Evolutionary conservation across 495 filamentous ascomycete genomes (phyloP).

Genomic region (Apodospora peruviana): DNA sequence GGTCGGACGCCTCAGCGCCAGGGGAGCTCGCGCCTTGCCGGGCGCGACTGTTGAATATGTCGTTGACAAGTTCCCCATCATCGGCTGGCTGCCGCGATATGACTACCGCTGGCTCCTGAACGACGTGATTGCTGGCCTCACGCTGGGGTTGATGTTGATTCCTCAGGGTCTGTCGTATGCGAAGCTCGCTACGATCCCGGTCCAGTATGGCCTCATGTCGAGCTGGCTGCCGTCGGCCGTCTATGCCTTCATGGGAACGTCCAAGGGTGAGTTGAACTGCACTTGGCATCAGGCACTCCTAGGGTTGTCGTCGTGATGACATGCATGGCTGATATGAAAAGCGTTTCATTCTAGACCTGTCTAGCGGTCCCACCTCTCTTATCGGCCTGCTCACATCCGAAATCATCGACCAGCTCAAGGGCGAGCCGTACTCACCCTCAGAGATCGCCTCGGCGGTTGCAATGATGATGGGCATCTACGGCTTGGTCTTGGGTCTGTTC

Average conservation of each 20-base stretch:
- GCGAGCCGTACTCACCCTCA: constrained; percentile 29
- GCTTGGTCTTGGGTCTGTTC: constrained; percentile 43
- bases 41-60: constrained; percentile 38
- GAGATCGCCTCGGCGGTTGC: constrained; percentile 46
- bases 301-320: too few species aligned
- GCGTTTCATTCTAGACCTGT: constrained; percentile 30
- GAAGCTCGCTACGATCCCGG: constrained; percentile 47
- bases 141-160: constrained; percentile 46
- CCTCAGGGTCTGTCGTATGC: constrained; percentile 48
- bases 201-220: constrained; percentile 47
- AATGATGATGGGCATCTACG: constrained; percentile 47
- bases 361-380: constrained; percentile 47
- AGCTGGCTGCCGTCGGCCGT: constrained; percentile 47
- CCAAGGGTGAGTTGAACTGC: constrained; percentile 35
- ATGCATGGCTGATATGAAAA: background rate
- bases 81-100: constrained; percentile 46
- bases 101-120: constrained; percentile 42
- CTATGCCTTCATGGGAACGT: constrained; percentile 50
- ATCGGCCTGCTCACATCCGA: constrained; percentile 46
- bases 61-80: constrained; percentile 47
- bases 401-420: constrained; percentile 34
- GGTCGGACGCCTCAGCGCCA: constrained; percentile 22
- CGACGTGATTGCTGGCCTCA: constrained; percentile 46
- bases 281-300: too few species aligned
- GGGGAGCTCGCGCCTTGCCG: constrained; percentile 27